Base-by-base conservation (phyloP, 2,329 filamentous ascomycete species). In the Mariannaea sp. region DNA sequence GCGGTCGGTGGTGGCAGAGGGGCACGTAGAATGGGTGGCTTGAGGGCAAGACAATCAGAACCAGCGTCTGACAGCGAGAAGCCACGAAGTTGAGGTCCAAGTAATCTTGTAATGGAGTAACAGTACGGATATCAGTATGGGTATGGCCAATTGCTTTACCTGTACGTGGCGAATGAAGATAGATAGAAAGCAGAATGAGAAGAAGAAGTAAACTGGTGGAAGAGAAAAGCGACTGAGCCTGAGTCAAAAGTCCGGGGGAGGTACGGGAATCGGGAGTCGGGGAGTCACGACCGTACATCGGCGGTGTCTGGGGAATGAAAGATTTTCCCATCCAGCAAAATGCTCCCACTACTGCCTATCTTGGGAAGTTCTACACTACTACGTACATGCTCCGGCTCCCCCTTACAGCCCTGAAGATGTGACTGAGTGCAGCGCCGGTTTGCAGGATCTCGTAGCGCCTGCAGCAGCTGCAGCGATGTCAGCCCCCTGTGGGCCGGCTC, bases 221-320 rank as follows among this genome's bases (percentile, higher is more conserved):
- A 29, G 26, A 29, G 26, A 7, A 7, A 29, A 12, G 12, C 26
- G 12, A 29, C 26, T 52, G 32, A 60, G 52, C 53, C 59, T n/a
- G n/a, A n/a, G n/a, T n/a, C n/a, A n/a, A 58, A 40, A 55, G 44
- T 43, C 44, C 47, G 40, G 43, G 44, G 41, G 33, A 50, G 26
- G 38, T 52, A 54, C 46, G 40, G 52, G 42, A 49, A 43, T 53
- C 64, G 63, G 63, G 47, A 65, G 59, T 65, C 63, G 64, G 61
- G 36, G 64, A 65, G 63, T 65, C 63, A 65, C 46, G 60, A 58
- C 57, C 59, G 59, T 60, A 62, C 54, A 53, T 65, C 64, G 64
- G 64, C 64, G 63, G 63, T 55, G 59, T 59, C 61, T 59, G 40
- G 54, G 52, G 55, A 51, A 42, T 44, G 49, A 35, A 45, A 48